Conservation (phyloP, 2,329 filamentous ascomycete genomes). For the Fusarium sp. region DNA sequence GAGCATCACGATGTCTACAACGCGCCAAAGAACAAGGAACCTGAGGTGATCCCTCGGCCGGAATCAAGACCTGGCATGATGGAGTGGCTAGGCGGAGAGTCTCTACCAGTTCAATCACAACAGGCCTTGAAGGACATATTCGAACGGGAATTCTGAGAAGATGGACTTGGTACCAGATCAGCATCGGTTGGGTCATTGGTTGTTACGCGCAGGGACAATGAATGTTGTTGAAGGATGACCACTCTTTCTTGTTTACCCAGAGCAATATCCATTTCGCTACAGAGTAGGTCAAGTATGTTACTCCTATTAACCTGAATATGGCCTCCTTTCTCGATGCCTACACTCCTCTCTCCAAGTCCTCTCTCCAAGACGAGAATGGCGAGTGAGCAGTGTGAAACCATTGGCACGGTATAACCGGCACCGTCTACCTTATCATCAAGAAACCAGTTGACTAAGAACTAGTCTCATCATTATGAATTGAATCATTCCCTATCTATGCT, state of each 20-base stretch:
- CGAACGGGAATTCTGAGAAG: background rate
- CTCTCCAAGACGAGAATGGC: background rate
- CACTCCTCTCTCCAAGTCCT: background rate
- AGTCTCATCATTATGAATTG: background rate
- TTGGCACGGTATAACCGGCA: background rate
- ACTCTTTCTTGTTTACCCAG: background rate
- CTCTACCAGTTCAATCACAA: background rate
- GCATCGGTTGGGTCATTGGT: too few species aligned
- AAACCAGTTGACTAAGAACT: background rate
- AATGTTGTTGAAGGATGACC: background rate
- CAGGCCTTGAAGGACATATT: slow-evolving; percentile 13
- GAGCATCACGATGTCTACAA: background rate
- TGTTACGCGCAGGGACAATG: background rate
- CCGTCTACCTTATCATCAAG: background rate
- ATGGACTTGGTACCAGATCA: background rate
- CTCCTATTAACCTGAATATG: background rate
- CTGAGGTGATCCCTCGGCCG: background rate
- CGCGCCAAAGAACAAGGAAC: background rate
- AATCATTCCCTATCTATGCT: background rate
- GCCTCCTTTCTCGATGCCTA: background rate
- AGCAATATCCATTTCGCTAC: background rate
- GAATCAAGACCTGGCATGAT: background rate
- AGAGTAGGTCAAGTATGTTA: background rate
- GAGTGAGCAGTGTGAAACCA: background rate
- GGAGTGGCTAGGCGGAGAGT: slow-evolving; percentile 2